Evolutionary conservation across 2,329 filamentous ascomycete genomes (phyloP).

Genomic region (Aspergillus floridensis): DNA sequence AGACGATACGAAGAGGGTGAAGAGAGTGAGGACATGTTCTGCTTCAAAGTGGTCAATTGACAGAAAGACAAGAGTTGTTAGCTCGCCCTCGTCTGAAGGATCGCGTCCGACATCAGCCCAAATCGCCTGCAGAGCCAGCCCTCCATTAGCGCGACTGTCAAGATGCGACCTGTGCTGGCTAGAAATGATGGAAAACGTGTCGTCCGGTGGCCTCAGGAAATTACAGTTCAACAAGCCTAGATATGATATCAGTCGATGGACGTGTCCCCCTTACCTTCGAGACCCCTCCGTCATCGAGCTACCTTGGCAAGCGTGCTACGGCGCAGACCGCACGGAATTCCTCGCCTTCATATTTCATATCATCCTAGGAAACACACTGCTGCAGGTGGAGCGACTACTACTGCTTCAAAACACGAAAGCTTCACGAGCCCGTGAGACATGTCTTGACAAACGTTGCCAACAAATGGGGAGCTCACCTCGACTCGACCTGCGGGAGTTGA

Average conservation of each 20-base stretch:
- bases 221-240: neutral
- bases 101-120: neutral
- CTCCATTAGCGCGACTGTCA: neutral
- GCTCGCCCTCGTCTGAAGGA: neutral
- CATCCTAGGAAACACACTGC: neutral
- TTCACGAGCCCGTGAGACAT: neutral
- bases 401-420: neutral
- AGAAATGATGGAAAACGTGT: neutral
- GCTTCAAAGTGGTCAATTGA: conserved; percentile 7
- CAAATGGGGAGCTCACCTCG: neutral
- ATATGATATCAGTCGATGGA: neutral
- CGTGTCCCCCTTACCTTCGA: neutral
- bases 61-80: neutral
- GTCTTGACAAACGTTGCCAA: neutral
- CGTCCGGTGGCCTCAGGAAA: neutral
- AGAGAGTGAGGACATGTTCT: conserved; percentile 4
- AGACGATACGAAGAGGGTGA: conserved; percentile 1
- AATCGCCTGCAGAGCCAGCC: neutral
- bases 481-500: neutral
- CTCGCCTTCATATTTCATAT: neutral
- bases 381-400: neutral
- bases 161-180: no score
- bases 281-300: neutral
- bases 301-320: neutral
- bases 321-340: conserved; percentile 3